Evolutionary conservation across 257 asterid genomes (phyloP).

Genomic region (Gentiana straminea): DNA sequence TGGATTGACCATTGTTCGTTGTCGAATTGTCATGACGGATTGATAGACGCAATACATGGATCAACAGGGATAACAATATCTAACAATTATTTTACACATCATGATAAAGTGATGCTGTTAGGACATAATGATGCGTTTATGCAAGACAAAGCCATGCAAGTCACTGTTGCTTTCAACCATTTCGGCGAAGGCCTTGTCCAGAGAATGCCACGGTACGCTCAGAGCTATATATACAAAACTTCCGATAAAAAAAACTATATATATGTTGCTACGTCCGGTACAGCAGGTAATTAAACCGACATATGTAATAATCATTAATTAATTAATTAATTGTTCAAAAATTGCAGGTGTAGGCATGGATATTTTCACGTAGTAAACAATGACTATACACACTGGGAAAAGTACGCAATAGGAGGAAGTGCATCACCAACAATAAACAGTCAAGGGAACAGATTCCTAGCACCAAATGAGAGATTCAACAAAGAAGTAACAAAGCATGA

Average conservation of each 20-base stretch:
- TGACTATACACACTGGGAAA: slow-evolving; percentile 85
- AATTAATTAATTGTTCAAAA: too few species aligned
- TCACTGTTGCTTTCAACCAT: slow-evolving; percentile 72
- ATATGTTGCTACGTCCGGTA: too few species aligned
- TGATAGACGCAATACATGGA: slow-evolving; percentile 70
- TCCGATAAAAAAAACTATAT: too few species aligned
- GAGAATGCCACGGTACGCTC: slow-evolving; percentile 71
- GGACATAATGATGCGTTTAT: slow-evolving; percentile 55
- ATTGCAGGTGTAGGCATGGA: slow-evolving; percentile 80
- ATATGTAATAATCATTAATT: too few species aligned
- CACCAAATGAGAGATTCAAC: slow-evolving; percentile 31
- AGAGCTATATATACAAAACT: background rate
- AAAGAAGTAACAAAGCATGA: slow-evolving; percentile 90
- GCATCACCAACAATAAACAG: slow-evolving; percentile 77
- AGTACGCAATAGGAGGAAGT: slow-evolving; percentile 91
- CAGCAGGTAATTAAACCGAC: too few species aligned
- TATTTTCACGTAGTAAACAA: slow-evolving; percentile 85
- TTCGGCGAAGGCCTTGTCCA: slow-evolving; percentile 84
- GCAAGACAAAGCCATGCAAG: slow-evolving; percentile 61
- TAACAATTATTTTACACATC: slow-evolving; percentile 66
- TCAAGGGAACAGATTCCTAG: slow-evolving; percentile 82
- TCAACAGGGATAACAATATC: slow-evolving; percentile 71
- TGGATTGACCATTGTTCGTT: slow-evolving; percentile 80
- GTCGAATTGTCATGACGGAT: slow-evolving; percentile 61
- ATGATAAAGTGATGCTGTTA: slow-evolving; percentile 73